Percentiles rank a stretch among this genome's conserved stretches.
Evolutionary conservation across 2,329 filamentous ascomycete species (phyloP).

Genomic region (Botrytis tulipae): DNA sequence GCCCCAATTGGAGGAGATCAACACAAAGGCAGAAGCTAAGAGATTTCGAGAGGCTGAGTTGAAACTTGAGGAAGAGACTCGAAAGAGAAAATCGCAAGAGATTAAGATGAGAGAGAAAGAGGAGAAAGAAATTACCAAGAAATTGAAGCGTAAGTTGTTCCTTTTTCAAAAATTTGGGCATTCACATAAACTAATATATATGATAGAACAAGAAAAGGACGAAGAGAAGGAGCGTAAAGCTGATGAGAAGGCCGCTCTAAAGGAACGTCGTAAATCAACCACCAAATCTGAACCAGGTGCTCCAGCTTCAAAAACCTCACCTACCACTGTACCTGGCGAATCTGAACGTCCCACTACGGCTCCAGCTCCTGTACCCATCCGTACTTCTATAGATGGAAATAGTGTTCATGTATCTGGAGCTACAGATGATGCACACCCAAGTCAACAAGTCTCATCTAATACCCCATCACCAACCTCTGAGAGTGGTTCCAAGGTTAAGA

Average conservation of each 20-base stretch:
- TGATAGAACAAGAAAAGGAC: conserved; percentile 42
- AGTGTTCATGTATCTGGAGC: conserved; percentile 30
- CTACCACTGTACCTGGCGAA: background rate
- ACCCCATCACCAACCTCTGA: conserved; percentile 25
- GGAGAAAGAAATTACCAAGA: conserved; percentile 52
- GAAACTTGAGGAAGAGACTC: conserved; percentile 62
- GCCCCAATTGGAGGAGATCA: conserved; percentile 82
- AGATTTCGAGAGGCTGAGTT: conserved; percentile 63
- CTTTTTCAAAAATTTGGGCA: background rate
- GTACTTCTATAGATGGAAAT: conserved; percentile 34
- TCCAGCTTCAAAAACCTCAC: background rate
- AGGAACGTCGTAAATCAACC: conserved; percentile 52
- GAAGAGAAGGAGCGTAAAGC: conserved; percentile 50
- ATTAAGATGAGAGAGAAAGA: conserved; percentile 57
- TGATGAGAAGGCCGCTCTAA: conserved; percentile 51
- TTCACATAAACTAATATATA: background rate
- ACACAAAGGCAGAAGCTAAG: conserved; percentile 71
- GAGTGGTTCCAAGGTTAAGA: conserved; percentile 40
- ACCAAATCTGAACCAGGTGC: conserved; percentile 14
- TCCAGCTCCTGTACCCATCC: conserved; percentile 22
- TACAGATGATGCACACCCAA: conserved; percentile 28
- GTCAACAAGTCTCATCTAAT: conserved; percentile 27
- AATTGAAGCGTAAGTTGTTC: conserved; percentile 56
- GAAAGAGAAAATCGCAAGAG: conserved; percentile 56
- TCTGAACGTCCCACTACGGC: conserved; percentile 19